These are phyloP conservation scores for Suillus fuscotomentosus DNA, from an alignment of 768 basidiomycete species.

Conservation along the genomic window DNA sequence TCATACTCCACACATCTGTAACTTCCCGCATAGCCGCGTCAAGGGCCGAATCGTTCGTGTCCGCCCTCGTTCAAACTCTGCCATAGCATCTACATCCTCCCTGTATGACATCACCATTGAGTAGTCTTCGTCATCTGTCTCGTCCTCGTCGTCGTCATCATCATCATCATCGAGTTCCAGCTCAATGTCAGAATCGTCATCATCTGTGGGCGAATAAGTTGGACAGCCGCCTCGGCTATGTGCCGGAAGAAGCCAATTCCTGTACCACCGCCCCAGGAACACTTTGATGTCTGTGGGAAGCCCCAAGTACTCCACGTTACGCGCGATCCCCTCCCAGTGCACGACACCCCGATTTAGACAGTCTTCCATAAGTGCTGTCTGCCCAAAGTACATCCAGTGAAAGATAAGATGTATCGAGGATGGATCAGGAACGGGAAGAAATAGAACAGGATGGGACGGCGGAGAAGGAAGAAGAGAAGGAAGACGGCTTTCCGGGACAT, in stretches of 20 bases:
- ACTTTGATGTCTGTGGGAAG: constrained; percentile 74
- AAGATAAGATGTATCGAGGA: constrained; percentile 68
- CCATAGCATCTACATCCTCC: constrained; percentile 39
- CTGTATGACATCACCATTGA: constrained; percentile 36
- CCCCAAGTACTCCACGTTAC: constrained; percentile 87
- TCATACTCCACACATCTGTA: constrained; percentile 17
- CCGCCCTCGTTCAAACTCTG: constrained; percentile 39
- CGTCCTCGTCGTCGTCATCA: constrained; percentile 21
- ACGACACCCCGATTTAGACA: constrained; percentile 63
- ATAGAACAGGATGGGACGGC: constrained; percentile 64
- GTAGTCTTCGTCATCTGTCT: constrained; percentile 25
- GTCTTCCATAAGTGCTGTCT: constrained; percentile 60
- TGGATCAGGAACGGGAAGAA: constrained; percentile 74
- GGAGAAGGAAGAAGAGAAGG: constrained; percentile 66
- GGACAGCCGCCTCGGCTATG: constrained; percentile 23
- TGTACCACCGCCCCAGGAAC: constrained; percentile 76
- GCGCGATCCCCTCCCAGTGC: constrained; percentile 84
- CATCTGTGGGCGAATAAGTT: constrained; percentile 29
- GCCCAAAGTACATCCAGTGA: constrained; percentile 84
- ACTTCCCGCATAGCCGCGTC: constrained; percentile 28
- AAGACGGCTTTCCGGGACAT: constrained; percentile 48
- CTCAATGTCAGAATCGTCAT: constrained; percentile 35
- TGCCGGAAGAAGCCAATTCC: constrained; percentile 51
- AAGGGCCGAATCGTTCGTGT: constrained; percentile 40
- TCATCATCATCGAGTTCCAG: constrained; percentile 25